Evolutionary conservation across 176 grass and related monocot species (phyloP).

Genomic region (Triticum timopheevii): DNA sequence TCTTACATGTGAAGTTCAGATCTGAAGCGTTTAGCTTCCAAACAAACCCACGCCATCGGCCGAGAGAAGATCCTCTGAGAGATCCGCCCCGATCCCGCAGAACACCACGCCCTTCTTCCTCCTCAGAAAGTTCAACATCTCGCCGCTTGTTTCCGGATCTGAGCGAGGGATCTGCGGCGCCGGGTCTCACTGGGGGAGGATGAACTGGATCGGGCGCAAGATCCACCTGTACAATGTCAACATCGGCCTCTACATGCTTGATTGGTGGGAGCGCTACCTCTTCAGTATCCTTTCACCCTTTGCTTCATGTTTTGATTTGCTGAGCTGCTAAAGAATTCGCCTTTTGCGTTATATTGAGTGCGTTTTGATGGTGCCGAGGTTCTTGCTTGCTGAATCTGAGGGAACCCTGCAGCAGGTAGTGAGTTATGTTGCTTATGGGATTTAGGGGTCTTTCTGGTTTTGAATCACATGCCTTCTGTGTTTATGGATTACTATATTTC

Average conservation of each 20-base stretch:
- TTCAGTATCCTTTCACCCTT: conserved; percentile 74
- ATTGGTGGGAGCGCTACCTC: conserved; percentile 96
- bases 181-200: conserved; percentile 22
- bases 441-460: not conserved
- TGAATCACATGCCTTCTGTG: not conserved
- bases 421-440: not conserved
- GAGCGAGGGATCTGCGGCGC: conserved; percentile 25
- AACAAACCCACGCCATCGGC: not conserved
- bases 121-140: not conserved
- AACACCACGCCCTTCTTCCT: not conserved
- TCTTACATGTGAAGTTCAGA: not conserved
- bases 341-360: not conserved
- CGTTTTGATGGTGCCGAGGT: not conserved
- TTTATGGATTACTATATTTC: not conserved
- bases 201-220: conserved; percentile 87
- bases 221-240: conserved; percentile 89
- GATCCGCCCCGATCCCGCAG: not conserved
- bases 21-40: conserved; percentile 15
- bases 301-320: not conserved
- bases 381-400: conserved; percentile 21
- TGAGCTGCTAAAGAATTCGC: not conserved
- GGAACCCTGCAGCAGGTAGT: not conserved
- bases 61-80: not conserved
- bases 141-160: conserved; percentile 31
- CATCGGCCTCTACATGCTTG: conserved; percentile 91